Percentiles rank a stretch among this genome's conserved stretches.
Evolutionary conservation across 371 early-diverging fungal genomes (phyloP).

Genomic region (Mucor sp.): DNA sequence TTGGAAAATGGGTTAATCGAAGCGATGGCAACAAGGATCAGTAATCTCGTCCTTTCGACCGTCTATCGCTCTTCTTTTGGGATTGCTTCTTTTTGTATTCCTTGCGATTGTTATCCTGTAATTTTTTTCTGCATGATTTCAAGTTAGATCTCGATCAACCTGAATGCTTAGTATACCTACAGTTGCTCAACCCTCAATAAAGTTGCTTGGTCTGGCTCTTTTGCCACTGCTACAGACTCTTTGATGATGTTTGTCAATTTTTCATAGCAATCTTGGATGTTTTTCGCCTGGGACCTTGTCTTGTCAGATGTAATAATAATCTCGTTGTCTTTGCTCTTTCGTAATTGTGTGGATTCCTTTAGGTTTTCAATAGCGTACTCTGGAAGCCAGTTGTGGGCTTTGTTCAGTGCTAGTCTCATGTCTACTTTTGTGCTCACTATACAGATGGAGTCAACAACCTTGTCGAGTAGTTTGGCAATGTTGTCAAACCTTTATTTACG

Average conservation of each 20-base stretch:
- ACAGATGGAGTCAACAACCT: neutral
- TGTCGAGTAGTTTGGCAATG: neutral
- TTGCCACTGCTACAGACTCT: slow-evolving; percentile 70
- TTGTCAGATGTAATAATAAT: slow-evolving; percentile 76
- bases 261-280: slow-evolving; percentile 80
- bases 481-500: slow-evolving; percentile 78
- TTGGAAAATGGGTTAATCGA: slow-evolving; percentile 24
- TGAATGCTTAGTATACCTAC: slow-evolving; percentile 41
- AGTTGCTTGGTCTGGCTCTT: slow-evolving; percentile 70
- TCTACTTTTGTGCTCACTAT: slow-evolving; percentile 87
- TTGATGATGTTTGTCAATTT: slow-evolving; percentile 68
- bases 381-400: slow-evolving; percentile 78
- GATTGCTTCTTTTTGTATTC: slow-evolving; percentile 38
- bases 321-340: slow-evolving; percentile 75
- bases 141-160: neutral
- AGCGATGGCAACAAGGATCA: slow-evolving; percentile 9
- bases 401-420: slow-evolving; percentile 66
- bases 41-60: slow-evolving; percentile 34
- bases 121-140: neutral
- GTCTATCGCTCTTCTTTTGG: slow-evolving; percentile 41
- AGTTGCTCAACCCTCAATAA: slow-evolving; percentile 60
- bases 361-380: slow-evolving; percentile 62
- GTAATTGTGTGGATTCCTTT: slow-evolving; percentile 20
- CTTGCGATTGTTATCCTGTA: slow-evolving; percentile 23
- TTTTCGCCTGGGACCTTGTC: slow-evolving; percentile 79